Evolutionary conservation across 129 eudicot species (phyloP).

Genomic region (Artemisia annua): DNA sequence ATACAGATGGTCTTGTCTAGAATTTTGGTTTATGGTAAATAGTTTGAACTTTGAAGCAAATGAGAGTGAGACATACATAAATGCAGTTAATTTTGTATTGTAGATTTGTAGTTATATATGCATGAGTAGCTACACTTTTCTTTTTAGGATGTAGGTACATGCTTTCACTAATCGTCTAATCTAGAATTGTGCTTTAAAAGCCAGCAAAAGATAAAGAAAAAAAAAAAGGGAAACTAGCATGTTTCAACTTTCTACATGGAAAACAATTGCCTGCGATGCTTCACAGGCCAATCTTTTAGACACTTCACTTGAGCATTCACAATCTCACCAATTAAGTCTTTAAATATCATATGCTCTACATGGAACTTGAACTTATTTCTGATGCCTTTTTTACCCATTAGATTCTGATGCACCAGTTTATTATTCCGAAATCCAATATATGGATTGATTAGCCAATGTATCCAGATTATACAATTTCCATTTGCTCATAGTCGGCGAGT

Average conservation of each 20-base stretch:
- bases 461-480: no score
- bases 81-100: slow-evolving; percentile 36
- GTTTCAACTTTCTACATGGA: slow-evolving; percentile 27
- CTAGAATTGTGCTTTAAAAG: slow-evolving; percentile 32
- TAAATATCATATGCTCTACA: slow-evolving; percentile 78
- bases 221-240: slow-evolving; percentile 13
- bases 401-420: no score
- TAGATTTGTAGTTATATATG: slow-evolving; percentile 24
- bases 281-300: slow-evolving; percentile 40
- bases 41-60: slow-evolving; percentile 8
- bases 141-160: slow-evolving; percentile 32
- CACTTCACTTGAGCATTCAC: slow-evolving; percentile 41
- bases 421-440: no score
- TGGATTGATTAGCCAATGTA: no score
- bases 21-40: background rate
- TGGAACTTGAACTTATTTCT: slow-evolving; percentile 42
- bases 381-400: no score
- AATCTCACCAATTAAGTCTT: slow-evolving; percentile 74
- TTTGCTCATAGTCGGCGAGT: no score
- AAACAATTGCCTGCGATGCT: slow-evolving; percentile 52
- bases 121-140: slow-evolving; percentile 22
- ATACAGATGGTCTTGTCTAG: no score
- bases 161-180: slow-evolving; percentile 34
- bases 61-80: slow-evolving; percentile 9
- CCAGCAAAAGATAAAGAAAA: slow-evolving; percentile 21